These are phyloP conservation scores for Barbarea vulgaris DNA, from an alignment of 345 rosid genomes.

Conservation along the genomic window DNA sequence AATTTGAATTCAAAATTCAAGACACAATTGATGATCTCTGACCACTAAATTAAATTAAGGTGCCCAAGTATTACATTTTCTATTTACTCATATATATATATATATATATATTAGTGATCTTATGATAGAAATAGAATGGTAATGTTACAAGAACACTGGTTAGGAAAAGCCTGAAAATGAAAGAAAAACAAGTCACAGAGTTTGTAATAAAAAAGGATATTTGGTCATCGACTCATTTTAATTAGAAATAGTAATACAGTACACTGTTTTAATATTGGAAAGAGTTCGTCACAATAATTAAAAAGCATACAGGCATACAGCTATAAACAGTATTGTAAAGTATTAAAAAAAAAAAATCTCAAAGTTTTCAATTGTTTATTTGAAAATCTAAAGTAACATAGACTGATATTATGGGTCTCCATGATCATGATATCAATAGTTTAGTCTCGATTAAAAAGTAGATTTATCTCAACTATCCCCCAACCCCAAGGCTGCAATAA, in stretches of 20 bases:
- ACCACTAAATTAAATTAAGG: conserved; percentile 4
- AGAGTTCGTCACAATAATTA: background rate
- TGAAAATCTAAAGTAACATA: conserved; percentile 18
- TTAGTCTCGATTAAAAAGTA: background rate
- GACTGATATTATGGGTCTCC: conserved; percentile 30
- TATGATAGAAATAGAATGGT: background rate
- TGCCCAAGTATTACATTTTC: background rate
- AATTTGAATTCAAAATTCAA: conserved; percentile 14
- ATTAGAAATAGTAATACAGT: background rate
- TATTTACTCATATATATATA: background rate
- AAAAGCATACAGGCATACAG: background rate
- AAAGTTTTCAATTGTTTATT: background rate
- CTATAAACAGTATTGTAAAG: background rate
- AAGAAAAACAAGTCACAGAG: background rate
- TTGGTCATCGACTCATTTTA: background rate
- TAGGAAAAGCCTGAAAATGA: background rate
- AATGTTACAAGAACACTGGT: background rate
- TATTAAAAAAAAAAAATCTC: background rate
- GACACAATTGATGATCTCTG: conserved; percentile 18
- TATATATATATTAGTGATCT: background rate
- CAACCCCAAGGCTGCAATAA: too few relatives aligned
- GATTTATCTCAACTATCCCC: conserved; percentile 23
- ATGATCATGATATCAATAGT: conserved; percentile 17
- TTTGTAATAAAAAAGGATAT: conserved; percentile 4
- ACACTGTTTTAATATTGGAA: background rate